Evolutionary conservation across 257 asterid species (phyloP), one percentile per base, ranked within the genome.

Genomic region (Solanum paucissectum): DNA sequence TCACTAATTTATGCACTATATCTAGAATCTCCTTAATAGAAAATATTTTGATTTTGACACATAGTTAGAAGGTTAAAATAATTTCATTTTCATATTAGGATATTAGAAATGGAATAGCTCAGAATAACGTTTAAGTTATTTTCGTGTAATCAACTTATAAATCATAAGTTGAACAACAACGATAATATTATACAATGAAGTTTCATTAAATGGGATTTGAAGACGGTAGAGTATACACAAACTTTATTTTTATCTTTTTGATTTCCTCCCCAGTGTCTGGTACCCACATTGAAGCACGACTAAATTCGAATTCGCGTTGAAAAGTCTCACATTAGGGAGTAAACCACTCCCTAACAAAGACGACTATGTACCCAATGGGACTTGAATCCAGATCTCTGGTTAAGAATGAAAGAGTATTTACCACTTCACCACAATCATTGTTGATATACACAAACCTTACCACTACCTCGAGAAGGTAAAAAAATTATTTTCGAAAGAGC

Each of bases 241-340:
- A 52, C 0, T 0, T 52, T 52, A 18, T 52, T 0, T 52, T 52
- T 52, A 2, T 52, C 4, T 49, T 49, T 49, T 49, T 18, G 1
- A 6, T 52, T 52, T 52, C 0, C 1, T 1, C 0, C 1, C 0
- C 4, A 0, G 9, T 52, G 62, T 52, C 4, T 0, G 1, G 0
- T 52, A 6, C 0, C n/a, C 23, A 52, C 62, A 18, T 52, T 55
- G 1, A 0, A 55, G 10, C 0, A 55, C 10, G 64, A 18, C 0
- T 55, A 55, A 20, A 55, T 55, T 0, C 0, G 1, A 3, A 55
- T 55, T 55, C 0, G n/a, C 4, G 0, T 55, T 1, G 0, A 0
- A 55, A 55, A 55, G 10, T 18, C n/a, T 6, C n/a, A 55, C n/a
- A 18, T 55, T 18, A 46, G n/a, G n/a, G 0, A 16, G 62, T 52